These are phyloP conservation scores for Chamaenerion angustifolium DNA, from an alignment of 345 rosid genomes.

Conservation along the genomic window DNA sequence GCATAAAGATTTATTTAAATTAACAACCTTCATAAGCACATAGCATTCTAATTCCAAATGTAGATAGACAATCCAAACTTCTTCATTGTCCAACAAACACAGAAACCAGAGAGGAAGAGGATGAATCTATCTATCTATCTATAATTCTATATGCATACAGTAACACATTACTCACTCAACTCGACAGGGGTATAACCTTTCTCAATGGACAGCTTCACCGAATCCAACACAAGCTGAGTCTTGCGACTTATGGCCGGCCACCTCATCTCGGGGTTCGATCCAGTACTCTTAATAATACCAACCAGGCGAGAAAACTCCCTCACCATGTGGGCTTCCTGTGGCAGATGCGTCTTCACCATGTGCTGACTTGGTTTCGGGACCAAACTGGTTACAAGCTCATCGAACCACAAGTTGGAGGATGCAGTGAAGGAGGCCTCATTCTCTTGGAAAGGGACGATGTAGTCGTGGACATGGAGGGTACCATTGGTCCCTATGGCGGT, in stretches of 20 bases:
- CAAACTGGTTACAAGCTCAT: slow-evolving; percentile 39
- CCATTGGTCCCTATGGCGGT: slow-evolving; percentile 62
- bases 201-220: slow-evolving; percentile 50
- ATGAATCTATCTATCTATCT: too few species aligned
- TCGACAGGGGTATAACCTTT: slow-evolving; percentile 35
- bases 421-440: slow-evolving; percentile 36
- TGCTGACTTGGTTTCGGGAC: slow-evolving; percentile 26
- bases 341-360: slow-evolving; percentile 27
- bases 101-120: too few species aligned
- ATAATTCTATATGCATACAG: too few species aligned
- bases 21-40: too few species aligned
- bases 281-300: slow-evolving; percentile 26
- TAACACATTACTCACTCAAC: slow-evolving; percentile 4
- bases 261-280: slow-evolving; percentile 46
- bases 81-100: background rate
- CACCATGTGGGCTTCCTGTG: slow-evolving; percentile 80
- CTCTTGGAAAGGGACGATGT: slow-evolving; percentile 51
- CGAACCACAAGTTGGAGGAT: slow-evolving; percentile 32
- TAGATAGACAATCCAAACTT: background rate
- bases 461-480: slow-evolving; percentile 50
- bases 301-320: slow-evolving; percentile 59
- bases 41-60: too few species aligned
- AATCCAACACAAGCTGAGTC: slow-evolving; percentile 58
- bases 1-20: too few species aligned
- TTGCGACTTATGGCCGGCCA: slow-evolving; percentile 61